Percentiles rank a stretch among this genome's conserved stretches.
Conservation (phyloP, 495 filamentous ascomycete genomes). For the Letharia columbiana region DNA sequence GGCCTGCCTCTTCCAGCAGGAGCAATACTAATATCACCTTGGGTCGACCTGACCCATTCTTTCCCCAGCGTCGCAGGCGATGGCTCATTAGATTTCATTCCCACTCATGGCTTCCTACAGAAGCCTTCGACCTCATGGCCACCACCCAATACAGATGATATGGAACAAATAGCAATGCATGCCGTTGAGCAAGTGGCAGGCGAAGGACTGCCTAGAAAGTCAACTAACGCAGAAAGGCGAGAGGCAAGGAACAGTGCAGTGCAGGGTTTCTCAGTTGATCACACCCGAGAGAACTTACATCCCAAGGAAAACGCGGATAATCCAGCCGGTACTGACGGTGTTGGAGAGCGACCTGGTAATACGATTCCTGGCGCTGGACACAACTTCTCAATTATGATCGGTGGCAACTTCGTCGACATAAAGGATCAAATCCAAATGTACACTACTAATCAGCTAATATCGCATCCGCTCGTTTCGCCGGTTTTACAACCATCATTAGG, state of each 20-base stretch:
- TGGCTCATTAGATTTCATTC: slow-evolving; percentile 75
- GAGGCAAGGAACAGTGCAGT: slow-evolving; percentile 31
- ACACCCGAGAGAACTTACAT: slow-evolving; percentile 12
- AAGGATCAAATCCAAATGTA: slow-evolving; percentile 97
- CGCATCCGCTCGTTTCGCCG: slow-evolving; percentile 85
- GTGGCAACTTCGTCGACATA: slow-evolving; percentile 59
- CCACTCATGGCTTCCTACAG: slow-evolving; percentile 74
- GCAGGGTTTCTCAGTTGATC: slow-evolving; percentile 36
- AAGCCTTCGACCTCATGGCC: slow-evolving; percentile 81
- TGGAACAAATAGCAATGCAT: slow-evolving; percentile 29
- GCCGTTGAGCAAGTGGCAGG: slow-evolving; percentile 36
- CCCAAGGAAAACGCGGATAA: slow-evolving; percentile 24
- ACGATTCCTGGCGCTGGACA: slow-evolving; percentile 35
- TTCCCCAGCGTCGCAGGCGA: slow-evolving; percentile 79
- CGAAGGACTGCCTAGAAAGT: slow-evolving; percentile 27
- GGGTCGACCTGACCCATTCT: slow-evolving; percentile 89
- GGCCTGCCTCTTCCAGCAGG: slow-evolving; percentile 78
- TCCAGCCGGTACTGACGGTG: slow-evolving; percentile 19
- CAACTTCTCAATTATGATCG: slow-evolving; percentile 53
- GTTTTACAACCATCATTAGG: slow-evolving; percentile 77
- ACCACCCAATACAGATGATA: slow-evolving; percentile 73
- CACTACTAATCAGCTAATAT: slow-evolving; percentile 74
- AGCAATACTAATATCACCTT: slow-evolving; percentile 82
- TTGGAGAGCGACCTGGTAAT: slow-evolving; percentile 21
- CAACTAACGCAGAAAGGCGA: slow-evolving; percentile 24